phyloP scores from a whole-genome alignment of 495 filamentous ascomycete genomes.

The Xylaria curta region DNA sequence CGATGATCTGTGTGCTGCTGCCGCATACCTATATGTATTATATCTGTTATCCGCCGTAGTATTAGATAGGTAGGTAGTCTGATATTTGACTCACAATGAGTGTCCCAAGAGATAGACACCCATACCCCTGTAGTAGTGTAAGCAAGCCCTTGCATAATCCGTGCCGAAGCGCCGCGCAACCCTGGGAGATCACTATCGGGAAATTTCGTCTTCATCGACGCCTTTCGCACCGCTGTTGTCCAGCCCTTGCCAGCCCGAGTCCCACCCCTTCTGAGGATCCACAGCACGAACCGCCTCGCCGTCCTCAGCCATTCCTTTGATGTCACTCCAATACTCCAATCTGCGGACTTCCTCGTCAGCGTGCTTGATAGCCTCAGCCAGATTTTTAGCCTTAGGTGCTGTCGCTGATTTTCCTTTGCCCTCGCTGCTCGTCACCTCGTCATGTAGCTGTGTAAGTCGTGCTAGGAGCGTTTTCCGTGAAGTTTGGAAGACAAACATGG shows the following conservation, averaged over 20 bases:
- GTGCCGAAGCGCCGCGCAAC: neutral
- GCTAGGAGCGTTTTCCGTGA: slow-evolving; percentile 79
- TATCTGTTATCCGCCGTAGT: neutral
- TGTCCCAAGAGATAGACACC: slow-evolving; percentile 9
- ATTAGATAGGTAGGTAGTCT: slow-evolving; percentile 8
- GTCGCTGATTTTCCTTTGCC: slow-evolving; percentile 38
- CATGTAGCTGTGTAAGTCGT: slow-evolving; percentile 66
- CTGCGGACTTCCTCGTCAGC: slow-evolving; percentile 72
- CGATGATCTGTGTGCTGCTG: neutral
- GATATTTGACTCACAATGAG: neutral
- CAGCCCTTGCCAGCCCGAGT: slow-evolving; percentile 48
- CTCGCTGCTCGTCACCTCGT: slow-evolving; percentile 52
- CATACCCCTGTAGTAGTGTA: neutral
- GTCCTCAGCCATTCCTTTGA: slow-evolving; percentile 64
- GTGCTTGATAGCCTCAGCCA: slow-evolving; percentile 62
- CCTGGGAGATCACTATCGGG: neutral
- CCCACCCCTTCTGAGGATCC: slow-evolving; percentile 54
- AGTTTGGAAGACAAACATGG: slow-evolving; percentile 84
- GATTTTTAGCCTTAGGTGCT: slow-evolving; percentile 55
- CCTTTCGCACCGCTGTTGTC: slow-evolving; percentile 49
- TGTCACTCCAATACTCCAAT: slow-evolving; percentile 78
- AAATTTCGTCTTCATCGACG: slow-evolving; percentile 29
- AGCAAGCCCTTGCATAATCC: slow-evolving; percentile 3
- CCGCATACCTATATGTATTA: slow-evolving; percentile 3
- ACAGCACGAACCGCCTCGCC: slow-evolving; percentile 58